Conservation (phyloP, 2,329 filamentous ascomycete species). For the Tolypocladium sp. region DNA sequence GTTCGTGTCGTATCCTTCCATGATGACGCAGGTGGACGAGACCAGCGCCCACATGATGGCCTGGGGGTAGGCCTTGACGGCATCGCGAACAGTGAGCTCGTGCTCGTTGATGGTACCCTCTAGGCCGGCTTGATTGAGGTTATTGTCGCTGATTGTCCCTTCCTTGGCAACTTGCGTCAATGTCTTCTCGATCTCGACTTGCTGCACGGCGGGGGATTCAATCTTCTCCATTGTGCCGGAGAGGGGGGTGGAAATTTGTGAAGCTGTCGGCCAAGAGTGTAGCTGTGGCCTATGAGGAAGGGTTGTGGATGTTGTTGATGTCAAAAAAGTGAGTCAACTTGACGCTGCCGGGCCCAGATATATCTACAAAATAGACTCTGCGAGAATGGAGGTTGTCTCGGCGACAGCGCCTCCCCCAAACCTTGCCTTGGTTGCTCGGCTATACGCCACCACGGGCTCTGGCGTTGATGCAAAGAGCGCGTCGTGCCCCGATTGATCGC, state of each 20-base stretch:
- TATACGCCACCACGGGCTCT: too few species aligned
- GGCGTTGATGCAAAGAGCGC: too few species aligned
- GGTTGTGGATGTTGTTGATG: too few species aligned
- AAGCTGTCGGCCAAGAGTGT: not conserved
- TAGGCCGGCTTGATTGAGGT: not conserved
- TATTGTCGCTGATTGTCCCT: not conserved
- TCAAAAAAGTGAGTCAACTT: too few species aligned
- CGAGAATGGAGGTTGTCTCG: too few species aligned
- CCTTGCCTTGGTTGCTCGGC: too few species aligned
- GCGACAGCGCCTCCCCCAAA: too few species aligned
- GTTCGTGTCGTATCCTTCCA: constrained; percentile 32
- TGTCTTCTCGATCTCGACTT: not conserved
- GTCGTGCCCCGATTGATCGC: too few species aligned
- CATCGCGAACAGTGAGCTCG: constrained; percentile 14
- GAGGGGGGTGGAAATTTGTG: not conserved
- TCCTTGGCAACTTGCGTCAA: not conserved
- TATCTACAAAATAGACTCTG: too few species aligned
- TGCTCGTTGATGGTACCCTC: constrained; percentile 11
- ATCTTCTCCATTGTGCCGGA: not conserved
- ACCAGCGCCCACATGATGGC: constrained; percentile 27
- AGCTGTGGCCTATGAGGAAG: not conserved
- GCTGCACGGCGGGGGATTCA: not conserved
- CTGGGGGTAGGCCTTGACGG: constrained; percentile 20
- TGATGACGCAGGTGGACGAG: constrained; percentile 28
- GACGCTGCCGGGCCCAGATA: too few species aligned